A percentile compares a stretch with the other conserved stretches of the same genome.
These are phyloP conservation scores for Leucoagaricus sp. DNA, from an alignment of 1,284 basidiomycete genomes.

Conservation along the genomic window DNA sequence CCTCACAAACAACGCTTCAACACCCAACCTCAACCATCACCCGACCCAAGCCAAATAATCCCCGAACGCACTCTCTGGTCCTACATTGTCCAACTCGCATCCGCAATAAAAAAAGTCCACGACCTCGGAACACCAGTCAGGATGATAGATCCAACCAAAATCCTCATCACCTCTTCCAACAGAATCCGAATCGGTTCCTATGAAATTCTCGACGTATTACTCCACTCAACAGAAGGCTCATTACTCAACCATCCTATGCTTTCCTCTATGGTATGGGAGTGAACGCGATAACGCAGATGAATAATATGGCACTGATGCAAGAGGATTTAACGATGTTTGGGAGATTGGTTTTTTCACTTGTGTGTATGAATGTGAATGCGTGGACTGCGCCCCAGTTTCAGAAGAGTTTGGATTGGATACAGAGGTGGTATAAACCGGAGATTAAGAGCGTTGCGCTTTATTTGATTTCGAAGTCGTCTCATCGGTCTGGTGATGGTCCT, in stretches of 20 bases:
- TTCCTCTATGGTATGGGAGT: too few species aligned
- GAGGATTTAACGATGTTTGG: constrained; percentile 92
- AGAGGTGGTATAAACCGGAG: constrained; percentile 78
- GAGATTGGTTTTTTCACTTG: constrained; percentile 80
- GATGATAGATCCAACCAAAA: constrained; percentile 86
- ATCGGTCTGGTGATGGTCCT: too few species aligned
- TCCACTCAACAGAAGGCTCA: constrained; percentile 37
- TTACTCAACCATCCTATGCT: not conserved
- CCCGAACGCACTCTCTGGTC: constrained; percentile 93
- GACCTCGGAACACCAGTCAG: constrained; percentile 81
- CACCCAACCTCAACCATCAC: not conserved
- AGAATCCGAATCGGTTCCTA: constrained; percentile 76
- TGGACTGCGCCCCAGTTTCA: constrained; percentile 62
- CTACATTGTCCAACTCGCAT: constrained; percentile 90
- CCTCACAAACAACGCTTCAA: too few species aligned
- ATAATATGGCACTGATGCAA: constrained; percentile 68
- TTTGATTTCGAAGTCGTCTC: constrained; percentile 76
- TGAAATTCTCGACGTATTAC: constrained; percentile 83
- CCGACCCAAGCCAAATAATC: constrained; percentile 33
- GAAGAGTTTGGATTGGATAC: constrained; percentile 80
- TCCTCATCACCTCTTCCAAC: constrained; percentile 66
- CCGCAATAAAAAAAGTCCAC: constrained; percentile 87
- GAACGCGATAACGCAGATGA: constrained; percentile 68
- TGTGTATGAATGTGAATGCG: constrained; percentile 66
- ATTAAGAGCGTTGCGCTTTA: constrained; percentile 81